These are phyloP conservation scores for Monilinia polystroma DNA, from an alignment of 2,329 filamentous ascomycete genomes.

Conservation along the genomic window DNA sequence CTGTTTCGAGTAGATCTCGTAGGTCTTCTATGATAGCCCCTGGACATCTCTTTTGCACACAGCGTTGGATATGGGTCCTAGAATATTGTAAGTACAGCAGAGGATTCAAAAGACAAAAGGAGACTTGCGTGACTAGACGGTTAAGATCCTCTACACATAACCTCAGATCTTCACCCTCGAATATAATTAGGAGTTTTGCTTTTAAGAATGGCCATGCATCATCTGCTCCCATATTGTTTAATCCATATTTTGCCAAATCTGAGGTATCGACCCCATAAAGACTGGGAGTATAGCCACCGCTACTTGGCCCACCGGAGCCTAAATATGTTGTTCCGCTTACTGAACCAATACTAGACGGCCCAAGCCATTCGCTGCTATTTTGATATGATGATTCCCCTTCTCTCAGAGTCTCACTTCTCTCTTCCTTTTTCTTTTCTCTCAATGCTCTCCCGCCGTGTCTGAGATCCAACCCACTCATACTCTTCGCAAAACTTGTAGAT, in stretches of 20 bases:
- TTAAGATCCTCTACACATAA: constrained; percentile 85
- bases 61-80: constrained; percentile 71
- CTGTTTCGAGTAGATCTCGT: constrained; percentile 71
- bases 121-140: constrained; percentile 60
- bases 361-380: constrained; percentile 48
- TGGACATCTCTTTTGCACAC: constrained; percentile 70
- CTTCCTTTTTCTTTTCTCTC: constrained; percentile 78
- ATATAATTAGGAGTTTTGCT: constrained; percentile 72
- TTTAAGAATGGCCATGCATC: constrained; percentile 82
- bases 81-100: not conserved
- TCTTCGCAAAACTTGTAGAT: constrained; percentile 70
- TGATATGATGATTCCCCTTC: constrained; percentile 40
- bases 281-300: constrained; percentile 38
- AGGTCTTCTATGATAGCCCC: constrained; percentile 73
- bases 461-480: constrained; percentile 76
- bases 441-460: constrained; percentile 74
- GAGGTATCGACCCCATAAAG: constrained; percentile 53
- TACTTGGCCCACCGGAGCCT: constrained; percentile 26
- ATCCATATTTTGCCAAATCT: constrained; percentile 59
- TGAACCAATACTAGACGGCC: constrained; percentile 52
- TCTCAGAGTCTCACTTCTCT: constrained; percentile 48
- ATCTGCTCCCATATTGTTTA: constrained; percentile 69
- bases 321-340: constrained; percentile 44
- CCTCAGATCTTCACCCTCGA: constrained; percentile 76
- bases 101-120: not conserved